Evolutionary conservation across 495 filamentous ascomycete genomes (phyloP).

Genomic region (Parathielavia appendiculata): DNA sequence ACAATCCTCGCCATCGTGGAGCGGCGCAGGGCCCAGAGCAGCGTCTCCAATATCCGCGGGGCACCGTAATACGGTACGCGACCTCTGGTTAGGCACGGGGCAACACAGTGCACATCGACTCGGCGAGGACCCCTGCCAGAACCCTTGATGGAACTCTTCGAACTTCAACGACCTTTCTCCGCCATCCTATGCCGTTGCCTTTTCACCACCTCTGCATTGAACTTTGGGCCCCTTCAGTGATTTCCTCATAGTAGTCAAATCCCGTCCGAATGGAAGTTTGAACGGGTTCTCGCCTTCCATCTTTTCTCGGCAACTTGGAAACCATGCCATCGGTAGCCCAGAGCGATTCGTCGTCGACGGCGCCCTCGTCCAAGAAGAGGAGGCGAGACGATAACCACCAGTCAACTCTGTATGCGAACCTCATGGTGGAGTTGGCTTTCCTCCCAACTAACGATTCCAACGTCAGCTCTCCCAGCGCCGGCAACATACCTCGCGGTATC

Average conservation of each 20-base stretch:
- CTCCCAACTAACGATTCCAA: constrained; percentile 14
- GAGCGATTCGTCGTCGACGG: constrained; percentile 16
- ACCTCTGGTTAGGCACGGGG: background rate
- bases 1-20: no score
- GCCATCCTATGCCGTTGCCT: background rate
- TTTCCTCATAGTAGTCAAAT: background rate
- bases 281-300: background rate
- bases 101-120: constrained; percentile 3
- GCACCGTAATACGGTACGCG: background rate
- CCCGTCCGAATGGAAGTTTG: background rate
- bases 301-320: background rate
- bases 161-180: background rate
- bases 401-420: constrained; percentile 31
- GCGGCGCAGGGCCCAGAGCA: background rate
- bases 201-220: background rate
- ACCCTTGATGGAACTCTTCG: background rate
- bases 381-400: constrained; percentile 37
- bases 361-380: constrained; percentile 36
- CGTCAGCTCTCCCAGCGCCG: constrained; percentile 11
- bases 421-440: constrained; percentile 4
- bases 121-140: background rate
- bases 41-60: background rate
- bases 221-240: background rate
- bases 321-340: constrained; percentile 35
- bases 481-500: constrained; percentile 9